Conservation (phyloP, 768 basidiomycete genomes). For the Postia placenta region DNA sequence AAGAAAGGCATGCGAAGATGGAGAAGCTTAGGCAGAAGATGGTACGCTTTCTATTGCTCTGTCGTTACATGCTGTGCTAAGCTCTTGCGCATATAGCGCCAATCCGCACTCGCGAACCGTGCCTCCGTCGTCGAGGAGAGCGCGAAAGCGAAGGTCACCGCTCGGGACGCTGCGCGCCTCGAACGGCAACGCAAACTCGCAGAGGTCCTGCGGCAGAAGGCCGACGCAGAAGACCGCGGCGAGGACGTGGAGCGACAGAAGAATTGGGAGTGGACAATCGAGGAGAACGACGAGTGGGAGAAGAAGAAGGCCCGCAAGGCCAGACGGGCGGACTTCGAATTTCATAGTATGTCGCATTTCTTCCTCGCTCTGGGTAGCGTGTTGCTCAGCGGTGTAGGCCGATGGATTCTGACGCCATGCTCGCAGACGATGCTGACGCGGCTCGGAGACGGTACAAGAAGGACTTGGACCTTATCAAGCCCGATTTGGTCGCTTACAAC, state of each 20-base stretch:
- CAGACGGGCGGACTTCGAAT: slow-evolving; percentile 82
- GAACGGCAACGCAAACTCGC: slow-evolving; percentile 90
- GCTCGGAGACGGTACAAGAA: slow-evolving; percentile 90
- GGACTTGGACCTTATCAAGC: slow-evolving; percentile 82
- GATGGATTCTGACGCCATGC: not conserved
- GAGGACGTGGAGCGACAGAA: slow-evolving; percentile 87
- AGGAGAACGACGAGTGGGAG: slow-evolving; percentile 97
- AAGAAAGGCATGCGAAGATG: slow-evolving; percentile 73
- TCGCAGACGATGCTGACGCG: slow-evolving; percentile 81
- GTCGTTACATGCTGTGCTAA: slow-evolving; percentile 7
- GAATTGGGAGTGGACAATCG: slow-evolving; percentile 94
- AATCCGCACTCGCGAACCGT: slow-evolving; percentile 78
- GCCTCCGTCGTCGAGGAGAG: slow-evolving; percentile 82
- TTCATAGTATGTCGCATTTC: slow-evolving; percentile 63
- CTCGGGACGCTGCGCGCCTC: slow-evolving; percentile 74
- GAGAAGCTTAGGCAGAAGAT: slow-evolving; percentile 72
- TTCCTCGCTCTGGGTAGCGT: not conserved
- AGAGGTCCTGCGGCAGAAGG: slow-evolving; percentile 76
- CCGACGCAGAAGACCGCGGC: slow-evolving; percentile 86
- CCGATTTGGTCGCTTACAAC: slow-evolving; percentile 83
- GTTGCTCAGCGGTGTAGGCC: not conserved
- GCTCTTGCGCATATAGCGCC: slow-evolving; percentile 43
- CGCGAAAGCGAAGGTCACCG: slow-evolving; percentile 67
- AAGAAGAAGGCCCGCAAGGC: slow-evolving; percentile 79
- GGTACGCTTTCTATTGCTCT: slow-evolving; percentile 40